A percentile compares a stretch with the other conserved stretches of the same genome.
phyloP scores from a whole-genome alignment of 2,329 filamentous ascomycete genomes.

The Stachybotrys chlorohalonatus region DNA sequence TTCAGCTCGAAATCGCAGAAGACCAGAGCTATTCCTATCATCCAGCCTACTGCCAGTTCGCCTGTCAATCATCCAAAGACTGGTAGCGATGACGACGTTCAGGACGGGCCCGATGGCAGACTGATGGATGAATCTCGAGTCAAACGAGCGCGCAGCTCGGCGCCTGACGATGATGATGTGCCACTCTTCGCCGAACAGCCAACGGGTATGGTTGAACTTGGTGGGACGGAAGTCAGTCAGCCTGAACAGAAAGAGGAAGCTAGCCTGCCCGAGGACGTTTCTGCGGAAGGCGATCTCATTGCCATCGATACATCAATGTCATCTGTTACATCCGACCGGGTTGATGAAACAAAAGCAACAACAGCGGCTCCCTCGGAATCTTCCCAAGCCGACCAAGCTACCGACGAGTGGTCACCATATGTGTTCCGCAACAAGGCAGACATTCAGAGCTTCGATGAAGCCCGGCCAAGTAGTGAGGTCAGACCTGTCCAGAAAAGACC shows the following conservation, averaged over 20 bases:
- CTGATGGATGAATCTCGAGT: conserved; percentile 56
- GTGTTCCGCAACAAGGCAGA: conserved; percentile 46
- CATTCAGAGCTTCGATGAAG: conserved; percentile 40
- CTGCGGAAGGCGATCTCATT: conserved; percentile 32
- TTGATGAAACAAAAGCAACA: conserved; percentile 42
- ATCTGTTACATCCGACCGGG: conserved; percentile 43
- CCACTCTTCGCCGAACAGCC: conserved; percentile 61
- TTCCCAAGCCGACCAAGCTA: conserved; percentile 38
- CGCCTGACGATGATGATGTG: conserved; percentile 61
- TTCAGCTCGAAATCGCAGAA: conserved; percentile 58
- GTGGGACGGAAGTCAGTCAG: conserved; percentile 12
- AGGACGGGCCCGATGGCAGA: conserved; percentile 43
- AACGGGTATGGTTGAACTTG: conserved; percentile 6
- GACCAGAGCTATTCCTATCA: conserved; percentile 77
- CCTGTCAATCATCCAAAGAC: conserved; percentile 20
- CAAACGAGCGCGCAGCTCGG: conserved; percentile 63
- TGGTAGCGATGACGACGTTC: conserved; percentile 10
- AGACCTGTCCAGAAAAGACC: conserved; percentile 23
- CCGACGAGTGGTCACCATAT: conserved; percentile 43
- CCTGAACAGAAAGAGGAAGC: conserved; percentile 10
- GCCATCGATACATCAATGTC: conserved; percentile 43
- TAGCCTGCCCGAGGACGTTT: conserved; percentile 15
- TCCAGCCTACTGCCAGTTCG: conserved; percentile 51
- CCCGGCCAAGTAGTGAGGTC: conserved; percentile 39
- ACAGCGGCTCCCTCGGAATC: conserved; percentile 44